phyloP scores from a whole-genome alignment of 2,329 filamentous ascomycete species.

The Monilinia polystroma region DNA sequence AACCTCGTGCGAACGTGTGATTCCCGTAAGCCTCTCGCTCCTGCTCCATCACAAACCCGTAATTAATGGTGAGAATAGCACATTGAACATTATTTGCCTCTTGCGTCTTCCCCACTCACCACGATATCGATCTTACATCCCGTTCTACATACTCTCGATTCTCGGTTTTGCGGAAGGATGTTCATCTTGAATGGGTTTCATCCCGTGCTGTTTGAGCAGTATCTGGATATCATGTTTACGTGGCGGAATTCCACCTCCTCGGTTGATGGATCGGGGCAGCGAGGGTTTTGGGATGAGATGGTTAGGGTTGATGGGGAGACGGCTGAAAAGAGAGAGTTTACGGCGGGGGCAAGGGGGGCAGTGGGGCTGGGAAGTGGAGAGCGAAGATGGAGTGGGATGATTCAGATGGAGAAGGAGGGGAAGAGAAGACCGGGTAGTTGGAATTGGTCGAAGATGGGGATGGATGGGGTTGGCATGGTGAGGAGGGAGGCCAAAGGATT shows the following conservation, averaged over 20 bases:
- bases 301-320: conserved; percentile 27
- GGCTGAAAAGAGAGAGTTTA: conserved; percentile 30
- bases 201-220: conserved; percentile 26
- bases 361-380: conserved; percentile 8
- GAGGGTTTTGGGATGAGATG: conserved; percentile 24
- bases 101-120: conserved; percentile 66
- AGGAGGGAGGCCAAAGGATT: conserved; percentile 8
- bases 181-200: conserved; percentile 23
- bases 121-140: conserved; percentile 59
- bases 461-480: conserved; percentile 16
- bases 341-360: conserved; percentile 21
- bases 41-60: neutral
- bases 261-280: neutral
- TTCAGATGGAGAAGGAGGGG: conserved; percentile 14
- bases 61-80: conserved; percentile 51
- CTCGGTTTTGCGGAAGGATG: conserved; percentile 41
- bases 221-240: conserved; percentile 23
- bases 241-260: neutral
- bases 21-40: conserved; percentile 13
- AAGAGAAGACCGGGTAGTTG: conserved; percentile 15
- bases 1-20: conserved; percentile 22
- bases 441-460: conserved; percentile 19
- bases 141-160: conserved; percentile 49
- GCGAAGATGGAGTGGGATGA: conserved; percentile 15
- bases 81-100: conserved; percentile 66